Base-by-base conservation (phyloP, 164 flowering plant species). In the Tetracentron sinense region DNA sequence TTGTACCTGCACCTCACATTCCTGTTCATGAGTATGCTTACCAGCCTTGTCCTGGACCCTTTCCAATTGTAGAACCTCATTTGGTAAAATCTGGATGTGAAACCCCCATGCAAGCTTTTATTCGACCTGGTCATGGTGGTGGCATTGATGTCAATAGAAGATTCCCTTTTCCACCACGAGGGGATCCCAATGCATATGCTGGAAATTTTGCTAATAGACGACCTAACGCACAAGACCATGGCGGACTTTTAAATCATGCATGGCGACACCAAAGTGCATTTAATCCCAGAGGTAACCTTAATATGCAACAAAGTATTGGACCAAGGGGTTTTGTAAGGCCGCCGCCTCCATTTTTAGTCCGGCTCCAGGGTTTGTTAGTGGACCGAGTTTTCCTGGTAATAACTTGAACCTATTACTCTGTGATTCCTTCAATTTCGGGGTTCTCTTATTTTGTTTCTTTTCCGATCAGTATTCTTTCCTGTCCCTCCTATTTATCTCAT, bases 361-460 rank as follows among this genome's bases (percentile, higher is more conserved):
- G 48, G 73, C 76, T 60, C 85, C 88, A 20, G 88, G 87, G 29
- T 85, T 79, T 67, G 71, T 87, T 69, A 80, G 75, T 66, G 92
- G 89, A 51, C 84, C 94, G 48, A 60, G 76, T 56, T 81, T 82
- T 62, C 84, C 83, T 46, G 95, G 96, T 92, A 82, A 79, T 59
- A 27, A 26, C 6, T 57, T 21, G 26, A 23, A 48, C 51, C 22
- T 49, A 27, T 7, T 42, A 14, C 15, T 8, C 58, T 53, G 23
- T 11, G 55, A 22, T 17, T 60, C 21, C 57, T 30, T 22, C 16
- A 0, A 1, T 47, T 5, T 42, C 59, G 17, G 11, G 14, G 16
- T 20, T 30, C 12, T 0, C 42, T 20, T 15, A 4, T 38, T 38
- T 38, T 38, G 44, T 10, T 38, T 38, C 44, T 1, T 10, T 4